Percentiles rank a stretch among this genome's conserved stretches.
These are phyloP conservation scores for Incumbomyces delicatus DNA, from an alignment of 2,329 filamentous ascomycete genomes.

Conservation along the genomic window DNA sequence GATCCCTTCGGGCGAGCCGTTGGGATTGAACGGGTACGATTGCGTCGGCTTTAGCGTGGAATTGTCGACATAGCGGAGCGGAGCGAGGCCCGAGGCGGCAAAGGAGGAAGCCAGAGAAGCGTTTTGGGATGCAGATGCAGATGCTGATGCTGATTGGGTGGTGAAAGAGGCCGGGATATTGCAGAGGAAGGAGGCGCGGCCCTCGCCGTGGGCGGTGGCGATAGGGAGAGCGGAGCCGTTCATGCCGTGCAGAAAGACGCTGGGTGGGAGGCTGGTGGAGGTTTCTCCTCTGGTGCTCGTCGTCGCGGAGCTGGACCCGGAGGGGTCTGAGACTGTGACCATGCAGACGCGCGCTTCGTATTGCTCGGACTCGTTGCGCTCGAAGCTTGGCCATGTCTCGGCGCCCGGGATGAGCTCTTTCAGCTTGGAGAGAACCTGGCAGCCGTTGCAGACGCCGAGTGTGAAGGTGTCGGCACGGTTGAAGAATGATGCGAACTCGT, in stretches of 20 bases:
- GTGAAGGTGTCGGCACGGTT: slow-evolving; percentile 79
- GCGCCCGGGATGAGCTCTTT: slow-evolving; percentile 82
- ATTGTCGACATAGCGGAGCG: slow-evolving; percentile 81
- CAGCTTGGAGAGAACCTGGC: slow-evolving; percentile 81
- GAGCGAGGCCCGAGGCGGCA: slow-evolving; percentile 58
- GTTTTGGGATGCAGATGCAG: slow-evolving; percentile 29
- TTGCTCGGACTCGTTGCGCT: slow-evolving; percentile 73
- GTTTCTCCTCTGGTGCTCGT: not conserved
- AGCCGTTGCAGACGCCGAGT: slow-evolving; percentile 93
- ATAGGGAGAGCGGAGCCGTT: slow-evolving; percentile 71
- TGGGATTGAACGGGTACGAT: slow-evolving; percentile 80
- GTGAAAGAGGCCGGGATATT: slow-evolving; percentile 24
- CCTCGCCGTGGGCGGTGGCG: slow-evolving; percentile 83
- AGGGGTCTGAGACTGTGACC: slow-evolving; percentile 63
- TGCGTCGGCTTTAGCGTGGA: slow-evolving; percentile 59
- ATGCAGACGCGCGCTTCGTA: slow-evolving; percentile 84
- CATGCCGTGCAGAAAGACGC: slow-evolving; percentile 91
- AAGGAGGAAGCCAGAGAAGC: slow-evolving; percentile 34
- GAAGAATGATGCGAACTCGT: slow-evolving; percentile 79
- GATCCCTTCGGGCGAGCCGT: slow-evolving; percentile 72
- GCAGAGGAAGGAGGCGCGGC: slow-evolving; percentile 58
- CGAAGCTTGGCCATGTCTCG: slow-evolving; percentile 71
- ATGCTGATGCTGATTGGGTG: slow-evolving; percentile 17
- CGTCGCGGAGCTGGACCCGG: slow-evolving; percentile 23
- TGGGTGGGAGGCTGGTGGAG: slow-evolving; percentile 36